phyloP scores from a whole-genome alignment of 306 rosid species.

The Sophora flavescens region DNA sequence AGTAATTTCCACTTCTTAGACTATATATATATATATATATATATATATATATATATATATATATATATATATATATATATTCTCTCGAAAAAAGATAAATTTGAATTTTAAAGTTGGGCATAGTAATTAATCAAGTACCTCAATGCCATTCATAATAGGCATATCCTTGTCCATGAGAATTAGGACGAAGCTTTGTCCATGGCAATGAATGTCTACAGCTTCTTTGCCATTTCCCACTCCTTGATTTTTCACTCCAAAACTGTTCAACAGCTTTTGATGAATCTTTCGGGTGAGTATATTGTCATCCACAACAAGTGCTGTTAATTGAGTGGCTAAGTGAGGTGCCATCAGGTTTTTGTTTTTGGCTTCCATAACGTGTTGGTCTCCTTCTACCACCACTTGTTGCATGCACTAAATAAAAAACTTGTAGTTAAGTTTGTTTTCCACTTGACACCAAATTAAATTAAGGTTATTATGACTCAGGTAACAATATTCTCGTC shows the following conservation, averaged over 20 bases:
- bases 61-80: too few relatives aligned
- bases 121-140: slow-evolving; percentile 52
- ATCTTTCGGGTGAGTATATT: slow-evolving; percentile 50
- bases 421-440: background rate
- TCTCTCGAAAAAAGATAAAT: too few relatives aligned
- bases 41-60: too few relatives aligned
- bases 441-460: background rate
- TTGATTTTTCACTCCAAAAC: slow-evolving; percentile 61
- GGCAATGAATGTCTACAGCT: slow-evolving; percentile 71
- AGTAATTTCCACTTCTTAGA: background rate
- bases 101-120: background rate
- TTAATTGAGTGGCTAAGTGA: slow-evolving; percentile 38
- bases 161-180: slow-evolving; percentile 92
- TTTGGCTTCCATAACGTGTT: slow-evolving; percentile 30
- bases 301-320: slow-evolving; percentile 84
- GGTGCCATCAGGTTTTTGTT: slow-evolving; percentile 17
- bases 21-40: too few relatives aligned
- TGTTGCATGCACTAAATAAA: background rate
- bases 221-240: slow-evolving; percentile 74
- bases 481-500: too few relatives aligned
- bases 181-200: slow-evolving; percentile 71
- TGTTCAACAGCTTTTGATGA: slow-evolving; percentile 61
- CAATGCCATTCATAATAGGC: slow-evolving; percentile 91
- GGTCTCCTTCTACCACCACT: background rate
- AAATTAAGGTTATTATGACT: background rate